Conservation (phyloP, 768 basidiomycete genomes). For the Rhizopogon vinicolor region DNA sequence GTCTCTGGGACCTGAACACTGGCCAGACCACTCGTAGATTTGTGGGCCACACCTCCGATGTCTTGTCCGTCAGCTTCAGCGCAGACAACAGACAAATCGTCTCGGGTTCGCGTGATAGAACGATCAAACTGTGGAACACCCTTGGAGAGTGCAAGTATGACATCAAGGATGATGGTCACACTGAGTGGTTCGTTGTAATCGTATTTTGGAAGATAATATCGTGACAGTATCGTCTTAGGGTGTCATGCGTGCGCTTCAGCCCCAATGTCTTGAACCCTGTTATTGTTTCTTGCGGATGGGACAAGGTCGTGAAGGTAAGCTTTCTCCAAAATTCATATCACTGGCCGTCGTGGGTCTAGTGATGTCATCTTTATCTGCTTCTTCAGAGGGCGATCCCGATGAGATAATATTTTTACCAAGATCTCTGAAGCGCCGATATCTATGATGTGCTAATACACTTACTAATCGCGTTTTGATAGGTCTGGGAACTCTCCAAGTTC, state of each 20-base stretch:
- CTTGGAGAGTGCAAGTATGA: conserved; percentile 99
- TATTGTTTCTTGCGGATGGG: conserved; percentile 99
- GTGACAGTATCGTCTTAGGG: conserved; percentile 46
- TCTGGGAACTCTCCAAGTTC: conserved; percentile 99
- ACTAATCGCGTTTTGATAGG: conserved; percentile 42
- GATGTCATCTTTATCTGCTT: conserved; percentile 70
- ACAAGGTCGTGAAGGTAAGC: conserved; percentile 98
- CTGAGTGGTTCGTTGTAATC: conserved; percentile 65
- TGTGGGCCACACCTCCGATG: conserved; percentile 96
- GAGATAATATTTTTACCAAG: conserved; percentile 79
- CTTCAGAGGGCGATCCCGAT: conserved; percentile 75
- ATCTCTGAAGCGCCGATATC: conserved; percentile 53
- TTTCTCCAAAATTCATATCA: conserved; percentile 4
- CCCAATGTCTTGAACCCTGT: conserved; percentile 97
- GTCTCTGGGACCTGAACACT: conserved; percentile 99
- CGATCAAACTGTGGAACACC: conserved; percentile 99
- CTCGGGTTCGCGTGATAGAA: conserved; percentile 92
- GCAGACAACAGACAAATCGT: conserved; percentile 99
- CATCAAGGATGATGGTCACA: conserved; percentile 98
- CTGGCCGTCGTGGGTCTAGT: conserved; percentile 14
- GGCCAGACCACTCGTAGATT: conserved; percentile 95
- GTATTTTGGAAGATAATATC: background rate
- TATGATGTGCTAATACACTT: conserved; percentile 7
- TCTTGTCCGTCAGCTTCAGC: conserved; percentile 98
- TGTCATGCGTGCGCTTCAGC: conserved; percentile 99